Conservation (phyloP, 106 monocot genomes). For the Alisma plantagoaquatica region DNA sequence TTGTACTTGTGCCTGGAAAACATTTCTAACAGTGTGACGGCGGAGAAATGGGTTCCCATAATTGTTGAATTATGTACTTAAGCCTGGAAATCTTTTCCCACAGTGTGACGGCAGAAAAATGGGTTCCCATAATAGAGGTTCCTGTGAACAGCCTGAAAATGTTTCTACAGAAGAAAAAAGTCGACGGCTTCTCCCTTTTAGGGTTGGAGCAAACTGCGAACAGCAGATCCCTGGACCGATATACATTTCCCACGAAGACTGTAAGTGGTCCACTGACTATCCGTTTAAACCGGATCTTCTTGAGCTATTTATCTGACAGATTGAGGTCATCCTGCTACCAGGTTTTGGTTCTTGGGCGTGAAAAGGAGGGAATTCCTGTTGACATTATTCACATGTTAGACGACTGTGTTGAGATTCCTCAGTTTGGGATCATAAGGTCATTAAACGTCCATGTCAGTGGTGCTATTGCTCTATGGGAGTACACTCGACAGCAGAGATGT, state of each 20-base stretch:
- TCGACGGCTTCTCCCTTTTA: slow-evolving; percentile 69
- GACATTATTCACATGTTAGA: slow-evolving; percentile 83
- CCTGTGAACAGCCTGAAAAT: slow-evolving; percentile 56
- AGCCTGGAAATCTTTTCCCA: too few species aligned
- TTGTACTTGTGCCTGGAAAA: too few species aligned
- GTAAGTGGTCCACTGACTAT: slow-evolving; percentile 17
- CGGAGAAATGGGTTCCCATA: slow-evolving; percentile 89
- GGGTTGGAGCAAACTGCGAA: slow-evolving; percentile 94
- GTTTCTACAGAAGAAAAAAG: slow-evolving; percentile 75
- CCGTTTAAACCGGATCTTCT: not conserved
- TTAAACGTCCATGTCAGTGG: slow-evolving; percentile 98
- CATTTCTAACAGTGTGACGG: slow-evolving; percentile 78
- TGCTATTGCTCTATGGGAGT: slow-evolving; percentile 92
- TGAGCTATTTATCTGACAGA: not conserved
- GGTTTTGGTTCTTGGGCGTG: slow-evolving; percentile 76
- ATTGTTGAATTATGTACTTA: too few species aligned
- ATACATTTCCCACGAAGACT: slow-evolving; percentile 65
- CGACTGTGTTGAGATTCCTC: slow-evolving; percentile 86
- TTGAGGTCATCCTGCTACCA: slow-evolving; percentile 5
- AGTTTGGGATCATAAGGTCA: slow-evolving; percentile 75
- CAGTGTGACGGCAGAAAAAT: slow-evolving; percentile 94
- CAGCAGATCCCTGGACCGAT: slow-evolving; percentile 60
- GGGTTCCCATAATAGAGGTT: slow-evolving; percentile 91
- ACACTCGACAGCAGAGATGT: slow-evolving; percentile 66
- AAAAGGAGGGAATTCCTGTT: slow-evolving; percentile 92